Evolutionary conservation across 1,284 basidiomycete genomes (phyloP).

Genomic region (Fomitopsis schrenkii): DNA sequence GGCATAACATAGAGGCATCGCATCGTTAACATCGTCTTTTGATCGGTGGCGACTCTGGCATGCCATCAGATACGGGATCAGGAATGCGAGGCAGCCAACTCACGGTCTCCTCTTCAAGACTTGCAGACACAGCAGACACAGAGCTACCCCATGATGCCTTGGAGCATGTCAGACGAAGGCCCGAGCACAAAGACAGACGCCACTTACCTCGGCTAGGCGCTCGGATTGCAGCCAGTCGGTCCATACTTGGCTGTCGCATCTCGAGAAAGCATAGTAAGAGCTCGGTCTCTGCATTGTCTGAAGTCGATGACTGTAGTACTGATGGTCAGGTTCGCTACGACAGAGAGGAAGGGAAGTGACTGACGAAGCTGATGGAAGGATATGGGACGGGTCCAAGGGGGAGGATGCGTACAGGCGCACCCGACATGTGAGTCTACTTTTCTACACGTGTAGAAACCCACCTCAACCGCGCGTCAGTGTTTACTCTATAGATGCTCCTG

Average conservation of each 20-base stretch:
- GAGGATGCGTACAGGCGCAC: slow-evolving; percentile 14
- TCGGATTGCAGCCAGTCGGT: slow-evolving; percentile 24
- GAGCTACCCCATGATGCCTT: slow-evolving; percentile 22
- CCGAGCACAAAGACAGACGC: not conserved
- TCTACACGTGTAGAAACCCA: slow-evolving; percentile 18
- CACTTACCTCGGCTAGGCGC: slow-evolving; percentile 20
- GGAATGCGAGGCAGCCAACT: not conserved
- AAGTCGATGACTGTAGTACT: not conserved
- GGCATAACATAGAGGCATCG: slow-evolving; percentile 4
- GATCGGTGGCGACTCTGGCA: not conserved
- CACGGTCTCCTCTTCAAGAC: slow-evolving; percentile 13
- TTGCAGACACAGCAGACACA: slow-evolving; percentile 12
- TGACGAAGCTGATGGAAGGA: slow-evolving; percentile 16
- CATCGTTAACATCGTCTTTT: slow-evolving; percentile 3
- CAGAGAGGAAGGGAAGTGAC: slow-evolving; percentile 11
- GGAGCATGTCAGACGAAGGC: not conserved
- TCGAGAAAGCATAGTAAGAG: slow-evolving; percentile 19
- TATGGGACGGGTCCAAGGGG: slow-evolving; percentile 14
- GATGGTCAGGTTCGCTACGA: slow-evolving; percentile 1
- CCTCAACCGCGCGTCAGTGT: slow-evolving; percentile 18
- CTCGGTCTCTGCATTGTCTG: slow-evolving; percentile 21
- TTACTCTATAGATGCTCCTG: slow-evolving; percentile 11
- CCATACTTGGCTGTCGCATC: slow-evolving; percentile 19
- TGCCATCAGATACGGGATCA: not conserved
- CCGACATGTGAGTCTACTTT: slow-evolving; percentile 13